A percentile compares a stretch with the other conserved stretches of the same genome.
Conservation (phyloP, 2,329 filamentous ascomycete species). For the Orbilia quercus region DNA sequence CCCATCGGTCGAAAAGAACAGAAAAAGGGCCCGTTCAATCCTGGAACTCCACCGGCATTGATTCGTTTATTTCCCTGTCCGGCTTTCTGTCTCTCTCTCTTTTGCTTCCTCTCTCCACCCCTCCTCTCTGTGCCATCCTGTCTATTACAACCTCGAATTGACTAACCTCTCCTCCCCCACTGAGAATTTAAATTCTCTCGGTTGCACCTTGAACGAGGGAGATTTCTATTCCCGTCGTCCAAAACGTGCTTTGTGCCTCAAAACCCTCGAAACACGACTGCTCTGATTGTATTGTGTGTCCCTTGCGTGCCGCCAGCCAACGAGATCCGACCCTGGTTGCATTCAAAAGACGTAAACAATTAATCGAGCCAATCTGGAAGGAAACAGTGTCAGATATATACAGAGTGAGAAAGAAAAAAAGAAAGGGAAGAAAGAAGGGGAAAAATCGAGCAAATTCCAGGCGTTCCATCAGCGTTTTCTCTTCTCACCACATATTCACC, state of each 20-base stretch:
- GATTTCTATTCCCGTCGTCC: no score
- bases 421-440: conserved; percentile 13
- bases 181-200: no score
- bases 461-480: not conserved
- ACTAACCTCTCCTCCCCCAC: no score
- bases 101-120: not conserved
- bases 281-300: conserved; percentile 2
- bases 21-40: no score
- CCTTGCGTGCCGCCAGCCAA: conserved; percentile 50
- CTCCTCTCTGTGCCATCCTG: not conserved
- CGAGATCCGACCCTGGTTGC: not conserved
- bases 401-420: conserved; percentile 17
- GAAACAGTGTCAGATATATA: conserved; percentile 7
- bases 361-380: conserved; percentile 6
- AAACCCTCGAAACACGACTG: conserved; percentile 38
- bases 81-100: not conserved
- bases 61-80: no score
- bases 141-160: not conserved
- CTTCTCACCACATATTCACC: not conserved
- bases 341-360: conserved; percentile 8
- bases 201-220: no score
- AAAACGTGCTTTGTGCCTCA: no score
- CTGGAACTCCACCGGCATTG: no score
- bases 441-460: conserved; percentile 6
- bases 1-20: no score